phyloP scores from a whole-genome alignment of 2,329 filamentous ascomycete species.

The Fusarium nodosum region DNA sequence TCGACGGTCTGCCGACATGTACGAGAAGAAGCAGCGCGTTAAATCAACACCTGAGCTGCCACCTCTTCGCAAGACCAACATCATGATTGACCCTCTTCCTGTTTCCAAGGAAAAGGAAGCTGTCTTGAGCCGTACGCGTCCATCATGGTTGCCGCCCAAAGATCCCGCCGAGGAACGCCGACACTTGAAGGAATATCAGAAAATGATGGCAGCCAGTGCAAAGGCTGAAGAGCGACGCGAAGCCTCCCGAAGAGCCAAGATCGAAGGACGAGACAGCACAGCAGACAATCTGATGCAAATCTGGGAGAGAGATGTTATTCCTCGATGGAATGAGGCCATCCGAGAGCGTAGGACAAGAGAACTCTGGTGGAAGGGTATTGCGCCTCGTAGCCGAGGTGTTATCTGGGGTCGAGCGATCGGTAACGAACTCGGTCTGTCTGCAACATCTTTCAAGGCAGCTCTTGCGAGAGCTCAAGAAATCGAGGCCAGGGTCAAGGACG shows the following conservation, averaged over 20 bases:
- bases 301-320: conserved; percentile 83
- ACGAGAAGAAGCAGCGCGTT: conserved; percentile 66
- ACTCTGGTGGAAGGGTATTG: conserved; percentile 85
- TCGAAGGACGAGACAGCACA: conserved; percentile 67
- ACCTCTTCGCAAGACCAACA: conserved; percentile 78
- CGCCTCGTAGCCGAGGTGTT: conserved; percentile 75
- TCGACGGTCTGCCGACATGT: conserved; percentile 52
- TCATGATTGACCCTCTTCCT: conserved; percentile 87
- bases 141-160: conserved; percentile 88
- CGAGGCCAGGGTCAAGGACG: conserved; percentile 67
- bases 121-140: conserved; percentile 82
- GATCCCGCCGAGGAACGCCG: conserved; percentile 90
- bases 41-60: conserved; percentile 77
- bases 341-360: conserved; percentile 77
- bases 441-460: conserved; percentile 77
- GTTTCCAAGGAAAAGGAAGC: conserved; percentile 90
- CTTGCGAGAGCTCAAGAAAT: conserved; percentile 75
- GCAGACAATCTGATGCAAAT: conserved; percentile 69
- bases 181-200: conserved; percentile 87
- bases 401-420: conserved; percentile 81
- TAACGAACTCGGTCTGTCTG: conserved; percentile 77
- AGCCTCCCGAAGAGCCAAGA: conserved; percentile 64
- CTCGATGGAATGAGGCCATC: conserved; percentile 80
- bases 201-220: conserved; percentile 78
- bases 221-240: conserved; percentile 73